Percentiles rank a stretch among this genome's conserved stretches.
These are phyloP conservation scores for Taphrina pruni DNA, from an alignment of 1,139 yeast species.

Conservation along the genomic window DNA sequence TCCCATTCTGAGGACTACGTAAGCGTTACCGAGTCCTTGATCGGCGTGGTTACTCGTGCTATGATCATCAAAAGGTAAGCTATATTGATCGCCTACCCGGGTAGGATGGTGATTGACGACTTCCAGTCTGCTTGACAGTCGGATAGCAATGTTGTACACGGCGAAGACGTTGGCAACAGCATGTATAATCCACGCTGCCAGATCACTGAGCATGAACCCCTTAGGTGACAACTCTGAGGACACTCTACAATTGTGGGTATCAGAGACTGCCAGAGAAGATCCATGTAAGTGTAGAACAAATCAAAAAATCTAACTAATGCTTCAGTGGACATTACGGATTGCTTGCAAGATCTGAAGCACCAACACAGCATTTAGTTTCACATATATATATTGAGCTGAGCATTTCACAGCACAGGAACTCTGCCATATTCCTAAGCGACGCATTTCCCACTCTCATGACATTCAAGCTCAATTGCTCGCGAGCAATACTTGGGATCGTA, in stretches of 20 bases:
- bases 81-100: neutral
- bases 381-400: no score
- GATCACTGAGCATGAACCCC: slow-evolving; percentile 5
- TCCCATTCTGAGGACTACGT: slow-evolving; percentile 18
- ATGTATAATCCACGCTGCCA: slow-evolving; percentile 20
- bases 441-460: no score
- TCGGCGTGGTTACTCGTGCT: slow-evolving; percentile 28
- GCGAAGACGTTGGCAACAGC: slow-evolving; percentile 32
- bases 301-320: neutral
- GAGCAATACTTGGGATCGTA: no score
- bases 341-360: neutral
- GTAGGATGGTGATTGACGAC: neutral
- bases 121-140: neutral
- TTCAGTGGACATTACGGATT: slow-evolving; percentile 11
- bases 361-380: neutral
- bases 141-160: slow-evolving; percentile 20
- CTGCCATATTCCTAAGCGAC: no score
- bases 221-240: slow-evolving; percentile 7
- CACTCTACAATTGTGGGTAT: neutral
- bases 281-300: neutral
- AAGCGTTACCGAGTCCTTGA: slow-evolving; percentile 16
- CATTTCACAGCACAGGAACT: no score
- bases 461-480: no score
- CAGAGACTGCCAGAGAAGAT: slow-evolving; percentile 11
- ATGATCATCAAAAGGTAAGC: slow-evolving; percentile 11